Evolutionary conservation across 2,329 filamentous ascomycete species (phyloP).

Genomic region (Biscogniauxia mediterranea): DNA sequence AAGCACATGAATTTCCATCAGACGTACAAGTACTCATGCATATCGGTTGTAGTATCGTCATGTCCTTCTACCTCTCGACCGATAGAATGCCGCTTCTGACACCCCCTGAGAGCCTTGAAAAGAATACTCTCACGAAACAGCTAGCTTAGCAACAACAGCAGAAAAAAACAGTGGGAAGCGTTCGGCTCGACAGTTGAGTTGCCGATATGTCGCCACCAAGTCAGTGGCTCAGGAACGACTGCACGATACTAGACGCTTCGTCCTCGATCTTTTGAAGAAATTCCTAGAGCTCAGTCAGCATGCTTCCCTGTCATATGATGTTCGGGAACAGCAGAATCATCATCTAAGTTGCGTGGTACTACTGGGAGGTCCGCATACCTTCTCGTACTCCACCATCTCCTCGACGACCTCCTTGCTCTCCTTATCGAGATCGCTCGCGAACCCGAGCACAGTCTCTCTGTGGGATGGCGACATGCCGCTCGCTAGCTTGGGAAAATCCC

Average conservation of each 20-base stretch:
- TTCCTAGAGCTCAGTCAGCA: constrained; percentile 31
- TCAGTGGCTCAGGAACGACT: constrained; percentile 23
- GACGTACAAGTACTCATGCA: too few relatives aligned
- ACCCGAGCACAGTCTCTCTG: constrained; percentile 13
- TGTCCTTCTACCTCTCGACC: neutral
- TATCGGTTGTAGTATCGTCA: neutral
- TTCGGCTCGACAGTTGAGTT: neutral
- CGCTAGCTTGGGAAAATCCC: constrained; percentile 5
- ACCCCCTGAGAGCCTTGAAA: constrained; percentile 16
- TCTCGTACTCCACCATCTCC: constrained; percentile 30
- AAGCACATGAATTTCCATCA: too few relatives aligned
- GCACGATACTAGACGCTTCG: constrained; percentile 26
- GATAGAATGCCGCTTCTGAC: neutral
- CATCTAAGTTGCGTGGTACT: constrained; percentile 2
- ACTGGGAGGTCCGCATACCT: constrained; percentile 22
- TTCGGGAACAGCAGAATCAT: constrained; percentile 16
- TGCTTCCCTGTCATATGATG: constrained; percentile 22
- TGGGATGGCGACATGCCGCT: constrained; percentile 24
- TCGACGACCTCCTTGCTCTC: constrained; percentile 27
- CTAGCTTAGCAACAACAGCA: constrained; percentile 1
- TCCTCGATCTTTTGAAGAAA: constrained; percentile 29
- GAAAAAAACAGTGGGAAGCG: neutral
- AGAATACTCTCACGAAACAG: constrained; percentile 16
- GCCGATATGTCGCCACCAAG: neutral
- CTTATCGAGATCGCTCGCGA: constrained; percentile 22